phyloP scores from a whole-genome alignment of 2,329 filamentous ascomycete species.

The Colletotrichum sp. region DNA sequence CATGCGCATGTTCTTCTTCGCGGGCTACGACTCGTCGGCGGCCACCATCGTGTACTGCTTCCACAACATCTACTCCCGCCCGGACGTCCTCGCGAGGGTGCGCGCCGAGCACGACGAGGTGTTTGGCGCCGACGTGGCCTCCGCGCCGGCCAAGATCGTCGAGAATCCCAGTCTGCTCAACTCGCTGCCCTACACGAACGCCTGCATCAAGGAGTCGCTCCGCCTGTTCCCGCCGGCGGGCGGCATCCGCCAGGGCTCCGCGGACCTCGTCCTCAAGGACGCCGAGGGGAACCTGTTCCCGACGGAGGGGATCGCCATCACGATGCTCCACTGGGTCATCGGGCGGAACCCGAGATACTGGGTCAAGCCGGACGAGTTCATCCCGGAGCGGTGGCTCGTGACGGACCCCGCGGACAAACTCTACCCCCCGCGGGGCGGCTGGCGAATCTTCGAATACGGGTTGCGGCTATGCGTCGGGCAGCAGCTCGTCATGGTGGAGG shows the following conservation, averaged over 20 bases:
- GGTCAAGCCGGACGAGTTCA: conserved; percentile 46
- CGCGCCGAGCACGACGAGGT: conserved; percentile 55
- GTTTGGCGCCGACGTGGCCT: conserved; percentile 39
- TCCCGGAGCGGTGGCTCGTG: conserved; percentile 52
- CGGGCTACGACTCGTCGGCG: conserved; percentile 43
- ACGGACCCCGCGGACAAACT: conserved; percentile 8
- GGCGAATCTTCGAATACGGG: conserved; percentile 56
- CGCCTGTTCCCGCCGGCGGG: conserved; percentile 58
- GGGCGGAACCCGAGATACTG: conserved; percentile 46
- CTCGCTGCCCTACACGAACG: conserved; percentile 56
- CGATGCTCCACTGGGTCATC: conserved; percentile 39
- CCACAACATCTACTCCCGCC: conserved; percentile 33
- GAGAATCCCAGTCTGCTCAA: conserved; percentile 51
- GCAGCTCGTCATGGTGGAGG: conserved; percentile 51
- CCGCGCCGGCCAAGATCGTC: background rate
- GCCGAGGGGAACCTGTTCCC: conserved; percentile 47
- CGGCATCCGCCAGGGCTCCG: conserved; percentile 42
- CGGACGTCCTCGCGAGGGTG: conserved; percentile 30
- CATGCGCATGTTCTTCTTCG: conserved; percentile 41
- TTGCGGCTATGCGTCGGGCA: conserved; percentile 51
- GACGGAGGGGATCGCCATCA: conserved; percentile 48
- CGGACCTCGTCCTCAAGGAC: conserved; percentile 44
- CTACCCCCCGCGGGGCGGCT: conserved; percentile 42
- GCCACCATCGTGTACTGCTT: conserved; percentile 34
- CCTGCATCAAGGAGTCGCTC: conserved; percentile 60